Conservation (phyloP, 805 yeast species). For the Candida sonorensis region DNA sequence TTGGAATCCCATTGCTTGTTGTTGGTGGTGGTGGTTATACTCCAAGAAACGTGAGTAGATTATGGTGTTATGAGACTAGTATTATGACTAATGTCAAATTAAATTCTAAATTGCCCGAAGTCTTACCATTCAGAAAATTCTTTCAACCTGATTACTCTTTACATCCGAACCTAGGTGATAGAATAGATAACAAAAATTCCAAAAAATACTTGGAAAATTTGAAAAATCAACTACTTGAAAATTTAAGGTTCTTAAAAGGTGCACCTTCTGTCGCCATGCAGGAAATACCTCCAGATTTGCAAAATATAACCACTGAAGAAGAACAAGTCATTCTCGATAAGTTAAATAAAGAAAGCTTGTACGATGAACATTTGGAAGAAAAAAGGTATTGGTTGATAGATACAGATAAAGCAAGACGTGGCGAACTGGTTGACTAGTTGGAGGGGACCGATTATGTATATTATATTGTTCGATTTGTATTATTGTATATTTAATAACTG, state of each 20-base stretch:
- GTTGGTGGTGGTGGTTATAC: conserved; percentile 99
- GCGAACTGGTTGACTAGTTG: conserved; percentile 25
- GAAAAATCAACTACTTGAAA: conserved; percentile 69
- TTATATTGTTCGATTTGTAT: neutral
- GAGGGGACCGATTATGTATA: neutral
- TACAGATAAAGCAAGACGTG: conserved; percentile 32
- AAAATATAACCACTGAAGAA: conserved; percentile 37
- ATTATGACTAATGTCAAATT: conserved; percentile 72
- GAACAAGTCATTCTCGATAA: conserved; percentile 32
- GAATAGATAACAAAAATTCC: conserved; percentile 80
- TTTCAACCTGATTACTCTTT: conserved; percentile 88
- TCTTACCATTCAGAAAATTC: conserved; percentile 70
- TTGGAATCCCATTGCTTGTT: conserved; percentile 85
- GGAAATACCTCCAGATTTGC: conserved; percentile 70
- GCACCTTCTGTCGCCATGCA: conserved; percentile 95
- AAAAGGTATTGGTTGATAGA: conserved; percentile 32
- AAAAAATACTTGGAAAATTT: conserved; percentile 79
- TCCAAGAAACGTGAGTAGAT: conserved; percentile 86
- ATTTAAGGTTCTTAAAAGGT: conserved; percentile 70
- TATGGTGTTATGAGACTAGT: conserved; percentile 97
- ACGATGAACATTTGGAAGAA: conserved; percentile 27
- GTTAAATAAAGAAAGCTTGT: conserved; percentile 29
- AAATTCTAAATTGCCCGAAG: conserved; percentile 67
- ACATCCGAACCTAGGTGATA: conserved; percentile 76
- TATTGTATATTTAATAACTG: neutral